Percentiles rank a stretch among this genome's conserved stretches.
Evolutionary conservation across 306 rosid genomes (phyloP).

Genomic region (Lupinus albus): DNA sequence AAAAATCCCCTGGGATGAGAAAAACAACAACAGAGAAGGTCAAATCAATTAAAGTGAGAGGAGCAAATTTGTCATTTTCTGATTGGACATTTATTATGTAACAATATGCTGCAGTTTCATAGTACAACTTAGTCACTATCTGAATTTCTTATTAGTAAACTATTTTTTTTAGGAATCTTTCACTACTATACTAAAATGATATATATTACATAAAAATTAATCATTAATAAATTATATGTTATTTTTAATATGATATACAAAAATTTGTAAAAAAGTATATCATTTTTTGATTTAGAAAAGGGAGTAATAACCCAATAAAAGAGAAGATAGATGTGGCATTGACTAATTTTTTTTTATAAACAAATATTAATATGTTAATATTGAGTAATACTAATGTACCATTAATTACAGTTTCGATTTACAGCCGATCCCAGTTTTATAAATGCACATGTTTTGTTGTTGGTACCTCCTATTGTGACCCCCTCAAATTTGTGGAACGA

Average conservation of each 20-base stretch:
- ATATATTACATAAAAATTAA: no score
- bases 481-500: no score
- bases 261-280: no score
- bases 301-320: conserved; percentile 9
- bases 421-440: not conserved
- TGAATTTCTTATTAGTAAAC: conserved; percentile 15
- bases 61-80: not conserved
- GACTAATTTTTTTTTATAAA: conserved; percentile 28
- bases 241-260: no score
- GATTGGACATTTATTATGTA: not conserved
- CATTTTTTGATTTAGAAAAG: conserved; percentile 10
- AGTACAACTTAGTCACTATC: not conserved
- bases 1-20: no score
- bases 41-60: not conserved
- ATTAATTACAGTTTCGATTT: conserved; percentile 35
- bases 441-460: conserved; percentile 27
- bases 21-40: no score
- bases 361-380: no score
- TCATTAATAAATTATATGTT: no score
- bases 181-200: no score
- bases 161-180: no score
- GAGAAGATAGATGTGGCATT: conserved; percentile 35
- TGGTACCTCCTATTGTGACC: not conserved
- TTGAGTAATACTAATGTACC: no score
- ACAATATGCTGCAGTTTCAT: not conserved